Evolutionary conservation across 176 grass and related monocot genomes (phyloP).

Genomic region (Avena eriantha): DNA sequence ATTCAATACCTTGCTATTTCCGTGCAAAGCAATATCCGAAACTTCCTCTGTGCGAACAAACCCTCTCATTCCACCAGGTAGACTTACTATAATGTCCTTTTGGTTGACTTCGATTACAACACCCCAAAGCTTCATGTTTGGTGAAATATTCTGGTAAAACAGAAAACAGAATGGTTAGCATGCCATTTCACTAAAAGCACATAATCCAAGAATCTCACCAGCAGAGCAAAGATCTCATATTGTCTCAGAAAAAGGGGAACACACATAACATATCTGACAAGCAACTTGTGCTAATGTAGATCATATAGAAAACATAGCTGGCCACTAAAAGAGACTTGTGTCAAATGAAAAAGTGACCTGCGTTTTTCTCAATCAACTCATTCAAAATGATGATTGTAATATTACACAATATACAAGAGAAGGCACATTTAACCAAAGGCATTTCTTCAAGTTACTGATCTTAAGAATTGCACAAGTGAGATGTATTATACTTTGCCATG

Average conservation of each 20-base stretch:
- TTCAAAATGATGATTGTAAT: slow-evolving; percentile 9
- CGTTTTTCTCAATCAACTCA: slow-evolving; percentile 9
- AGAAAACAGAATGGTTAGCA: slow-evolving; percentile 7
- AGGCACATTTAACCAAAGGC: not conserved
- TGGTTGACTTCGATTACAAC: slow-evolving; percentile 89
- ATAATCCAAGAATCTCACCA: slow-evolving; percentile 21
- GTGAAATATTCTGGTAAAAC: slow-evolving; percentile 76
- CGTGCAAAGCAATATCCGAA: slow-evolving; percentile 51
- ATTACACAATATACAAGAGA: not conserved
- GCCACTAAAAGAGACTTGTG: slow-evolving; percentile 6
- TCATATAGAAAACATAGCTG: not conserved
- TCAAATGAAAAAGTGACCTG: not conserved
- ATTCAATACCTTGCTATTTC: slow-evolving; percentile 54
- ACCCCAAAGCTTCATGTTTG: slow-evolving; percentile 93
- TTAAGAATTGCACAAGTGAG: not conserved
- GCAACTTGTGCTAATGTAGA: slow-evolving; percentile 2
- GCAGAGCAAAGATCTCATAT: not conserved
- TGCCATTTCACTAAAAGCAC: slow-evolving; percentile 17
- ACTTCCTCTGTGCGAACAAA: slow-evolving; percentile 85
- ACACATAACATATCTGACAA: slow-evolving; percentile 16
- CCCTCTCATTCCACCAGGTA: slow-evolving; percentile 92
- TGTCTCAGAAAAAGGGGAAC: not conserved
- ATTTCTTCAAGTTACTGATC: not conserved
- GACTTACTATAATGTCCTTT: slow-evolving; percentile 85
- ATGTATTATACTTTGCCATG: not conserved